Percentiles rank a stretch among this genome's conserved stretches.
phyloP scores from a whole-genome alignment of 345 rosid genomes.

The Eutrema japonicum region DNA sequence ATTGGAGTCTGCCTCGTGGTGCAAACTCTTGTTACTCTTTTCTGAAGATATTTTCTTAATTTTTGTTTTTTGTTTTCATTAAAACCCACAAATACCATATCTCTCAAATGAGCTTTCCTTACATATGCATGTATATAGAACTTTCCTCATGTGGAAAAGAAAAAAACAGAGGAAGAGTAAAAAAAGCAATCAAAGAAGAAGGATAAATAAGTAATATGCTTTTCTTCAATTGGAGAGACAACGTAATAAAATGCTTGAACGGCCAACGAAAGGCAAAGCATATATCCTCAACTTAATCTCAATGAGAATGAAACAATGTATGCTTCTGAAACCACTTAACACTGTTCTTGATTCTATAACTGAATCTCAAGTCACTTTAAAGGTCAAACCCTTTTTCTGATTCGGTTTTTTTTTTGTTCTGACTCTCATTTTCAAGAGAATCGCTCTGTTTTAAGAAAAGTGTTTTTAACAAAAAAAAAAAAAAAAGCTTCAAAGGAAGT shows the following conservation, averaged over 20 bases:
- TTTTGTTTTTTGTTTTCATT: too few species aligned
- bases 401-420: neutral
- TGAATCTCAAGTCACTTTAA: neutral
- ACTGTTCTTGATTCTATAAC: slow-evolving; percentile 5
- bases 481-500: too few species aligned
- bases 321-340: slow-evolving; percentile 13
- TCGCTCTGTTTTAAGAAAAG: too few species aligned
- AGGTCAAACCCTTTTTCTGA: neutral
- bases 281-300: slow-evolving; percentile 28
- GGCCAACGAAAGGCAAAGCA: slow-evolving; percentile 26
- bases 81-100: neutral
- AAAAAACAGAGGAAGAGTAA: neutral
- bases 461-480: too few species aligned
- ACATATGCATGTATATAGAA: neutral
- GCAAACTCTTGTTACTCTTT: slow-evolving; percentile 11
- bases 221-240: slow-evolving; percentile 19
- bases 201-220: neutral
- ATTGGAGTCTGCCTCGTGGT: slow-evolving; percentile 28
- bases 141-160: neutral
- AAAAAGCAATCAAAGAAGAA: neutral
- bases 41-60: slow-evolving; percentile 16
- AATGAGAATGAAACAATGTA: slow-evolving; percentile 1
- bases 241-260: slow-evolving; percentile 20
- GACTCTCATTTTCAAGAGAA: too few species aligned
- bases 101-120: slow-evolving; percentile 6